These are phyloP conservation scores for Trametes pubescens DNA, from an alignment of 1,284 basidiomycete genomes.

Conservation along the genomic window DNA sequence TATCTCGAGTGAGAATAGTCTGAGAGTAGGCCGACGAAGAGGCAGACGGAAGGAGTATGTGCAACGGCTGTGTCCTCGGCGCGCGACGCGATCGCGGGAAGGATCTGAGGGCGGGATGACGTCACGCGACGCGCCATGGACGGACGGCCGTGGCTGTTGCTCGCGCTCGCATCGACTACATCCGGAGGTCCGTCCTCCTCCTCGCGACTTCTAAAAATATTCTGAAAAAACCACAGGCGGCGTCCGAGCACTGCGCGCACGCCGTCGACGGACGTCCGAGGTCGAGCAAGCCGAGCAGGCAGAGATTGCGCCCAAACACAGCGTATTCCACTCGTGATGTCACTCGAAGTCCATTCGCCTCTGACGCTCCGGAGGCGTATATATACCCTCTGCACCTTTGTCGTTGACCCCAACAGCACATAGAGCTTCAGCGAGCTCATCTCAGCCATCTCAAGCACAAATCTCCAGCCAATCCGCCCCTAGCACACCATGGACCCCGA, in stretches of 20 bases:
- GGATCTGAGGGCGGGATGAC: constrained; percentile 17
- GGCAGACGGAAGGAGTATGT: background rate
- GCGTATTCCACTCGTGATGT: constrained; percentile 21
- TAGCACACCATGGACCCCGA: constrained; percentile 54
- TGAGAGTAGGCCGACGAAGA: background rate
- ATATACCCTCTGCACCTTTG: background rate
- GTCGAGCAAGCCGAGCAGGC: background rate
- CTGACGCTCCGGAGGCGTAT: background rate
- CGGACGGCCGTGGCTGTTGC: constrained; percentile 14
- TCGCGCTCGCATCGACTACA: constrained; percentile 10
- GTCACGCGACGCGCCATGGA: constrained; percentile 27
- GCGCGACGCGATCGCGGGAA: background rate
- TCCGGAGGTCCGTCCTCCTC: constrained; percentile 1
- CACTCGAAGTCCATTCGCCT: constrained; percentile 5
- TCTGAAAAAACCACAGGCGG: background rate
- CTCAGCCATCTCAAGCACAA: background rate
- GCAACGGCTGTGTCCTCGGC: background rate
- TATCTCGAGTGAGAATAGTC: too few relatives aligned
- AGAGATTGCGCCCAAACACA: background rate
- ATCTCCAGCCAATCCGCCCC: background rate
- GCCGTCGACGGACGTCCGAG: constrained; percentile 1
- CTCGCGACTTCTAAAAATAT: background rate
- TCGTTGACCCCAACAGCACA: background rate
- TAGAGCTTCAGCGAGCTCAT: constrained; percentile 1
- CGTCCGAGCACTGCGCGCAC: background rate